Evolutionary conservation across 257 asterid species (phyloP).

Genomic region (Nicotiana attenuata): DNA sequence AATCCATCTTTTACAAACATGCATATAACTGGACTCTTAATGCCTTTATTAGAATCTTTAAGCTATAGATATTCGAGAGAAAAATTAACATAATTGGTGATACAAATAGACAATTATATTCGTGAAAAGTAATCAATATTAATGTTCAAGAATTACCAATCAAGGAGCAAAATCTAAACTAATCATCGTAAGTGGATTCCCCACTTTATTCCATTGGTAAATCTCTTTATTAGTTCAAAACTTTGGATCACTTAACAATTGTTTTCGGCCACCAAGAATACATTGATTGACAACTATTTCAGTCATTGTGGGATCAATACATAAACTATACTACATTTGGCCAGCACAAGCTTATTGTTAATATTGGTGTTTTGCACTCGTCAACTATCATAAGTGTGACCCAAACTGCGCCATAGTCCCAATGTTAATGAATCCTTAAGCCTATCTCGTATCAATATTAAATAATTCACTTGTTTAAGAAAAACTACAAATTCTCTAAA

Average conservation of each 20-base stretch:
- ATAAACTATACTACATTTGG: neutral
- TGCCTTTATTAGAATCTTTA: neutral
- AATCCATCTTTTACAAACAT: neutral
- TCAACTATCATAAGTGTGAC: neutral
- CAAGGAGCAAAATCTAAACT: neutral
- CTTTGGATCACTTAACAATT: neutral
- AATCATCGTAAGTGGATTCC: neutral
- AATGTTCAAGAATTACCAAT: neutral
- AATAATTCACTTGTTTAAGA: neutral
- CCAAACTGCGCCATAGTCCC: neutral
- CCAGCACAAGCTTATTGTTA: neutral
- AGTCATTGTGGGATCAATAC: neutral
- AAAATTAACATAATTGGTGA: neutral
- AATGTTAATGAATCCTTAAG: neutral
- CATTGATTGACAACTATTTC: neutral
- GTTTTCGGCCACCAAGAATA: neutral
- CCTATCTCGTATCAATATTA: neutral
- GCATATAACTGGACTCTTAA: neutral
- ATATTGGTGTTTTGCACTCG: constrained; percentile 1
- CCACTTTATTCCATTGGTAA: neutral
- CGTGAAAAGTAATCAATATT: neutral
- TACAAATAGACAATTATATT: neutral
- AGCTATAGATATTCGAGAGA: neutral
- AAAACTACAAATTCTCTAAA: neutral
- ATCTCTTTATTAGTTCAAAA: neutral